phyloP scores from a whole-genome alignment of 2,329 filamentous ascomycete genomes.

The Trichocomaceae sp. region DNA sequence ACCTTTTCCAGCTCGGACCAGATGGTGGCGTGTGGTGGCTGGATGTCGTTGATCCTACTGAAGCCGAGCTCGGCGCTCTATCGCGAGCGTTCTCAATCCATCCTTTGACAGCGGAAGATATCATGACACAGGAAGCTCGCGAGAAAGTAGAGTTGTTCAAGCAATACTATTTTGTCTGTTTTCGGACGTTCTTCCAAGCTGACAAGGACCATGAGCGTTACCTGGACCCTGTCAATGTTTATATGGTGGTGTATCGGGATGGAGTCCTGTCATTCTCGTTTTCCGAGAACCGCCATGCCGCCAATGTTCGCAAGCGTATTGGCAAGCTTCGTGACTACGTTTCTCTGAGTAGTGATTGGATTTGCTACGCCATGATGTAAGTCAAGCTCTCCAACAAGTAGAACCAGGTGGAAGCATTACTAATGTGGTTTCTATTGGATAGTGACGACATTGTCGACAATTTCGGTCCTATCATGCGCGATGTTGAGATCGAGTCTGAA shows the following conservation, averaged over 20 bases:
- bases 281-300: constrained; percentile 75
- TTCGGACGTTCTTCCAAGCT: constrained; percentile 83
- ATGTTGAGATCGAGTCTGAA: constrained; percentile 83
- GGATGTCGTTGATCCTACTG: constrained; percentile 82
- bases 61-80: constrained; percentile 79
- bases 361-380: constrained; percentile 95
- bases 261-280: constrained; percentile 95
- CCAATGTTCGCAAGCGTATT: constrained; percentile 85
- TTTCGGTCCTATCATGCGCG: constrained; percentile 82
- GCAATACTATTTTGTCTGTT: constrained; percentile 96
- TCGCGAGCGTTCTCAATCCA: constrained; percentile 95
- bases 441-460: constrained; percentile 96
- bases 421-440: constrained; percentile 1
- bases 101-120: constrained; percentile 92
- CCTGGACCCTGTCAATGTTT: constrained; percentile 91
- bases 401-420: not conserved
- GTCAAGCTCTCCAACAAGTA: too few species aligned
- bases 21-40: constrained; percentile 96
- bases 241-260: constrained; percentile 93
- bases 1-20: constrained; percentile 67
- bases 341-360: constrained; percentile 92
- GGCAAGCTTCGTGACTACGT: constrained; percentile 91
- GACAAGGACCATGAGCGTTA: constrained; percentile 74
- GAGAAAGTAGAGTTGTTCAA: constrained; percentile 98
- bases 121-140: constrained; percentile 86